phyloP scores from a whole-genome alignment of 1,284 basidiomycete species.

The Heterobasidion parviporum region DNA sequence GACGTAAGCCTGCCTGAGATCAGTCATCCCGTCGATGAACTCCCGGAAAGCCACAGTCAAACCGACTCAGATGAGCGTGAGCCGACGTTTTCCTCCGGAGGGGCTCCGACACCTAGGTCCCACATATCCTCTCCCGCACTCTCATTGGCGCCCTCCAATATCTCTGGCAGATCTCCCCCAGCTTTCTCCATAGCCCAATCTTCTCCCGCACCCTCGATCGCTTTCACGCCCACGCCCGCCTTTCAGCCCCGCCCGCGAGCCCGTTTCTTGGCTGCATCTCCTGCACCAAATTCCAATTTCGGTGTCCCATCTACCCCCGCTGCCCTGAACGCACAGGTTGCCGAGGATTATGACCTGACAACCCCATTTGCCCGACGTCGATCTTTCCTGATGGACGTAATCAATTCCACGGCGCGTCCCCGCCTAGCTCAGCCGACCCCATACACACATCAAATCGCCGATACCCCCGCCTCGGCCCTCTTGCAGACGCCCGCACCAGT shows the following conservation, averaged over 20 bases:
- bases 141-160: not conserved
- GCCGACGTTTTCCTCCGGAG: slow-evolving; percentile 62
- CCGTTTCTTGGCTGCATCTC: slow-evolving; percentile 41
- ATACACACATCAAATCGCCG: slow-evolving; percentile 36
- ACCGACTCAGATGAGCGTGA: slow-evolving; percentile 25
- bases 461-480: slow-evolving; percentile 2
- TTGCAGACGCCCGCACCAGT: not conserved
- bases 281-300: slow-evolving; percentile 13
- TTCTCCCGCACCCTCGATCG: slow-evolving; percentile 22
- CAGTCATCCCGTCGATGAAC: not conserved
- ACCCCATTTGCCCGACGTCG: slow-evolving; percentile 63
- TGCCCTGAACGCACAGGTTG: slow-evolving; percentile 11
- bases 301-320: slow-evolving; percentile 15
- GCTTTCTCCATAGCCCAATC: slow-evolving; percentile 35
- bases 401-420: slow-evolving; percentile 70
- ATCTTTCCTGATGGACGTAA: slow-evolving; percentile 70
- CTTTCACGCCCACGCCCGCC: slow-evolving; percentile 56
- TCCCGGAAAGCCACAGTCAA: not conserved
- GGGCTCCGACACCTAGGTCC: slow-evolving; percentile 13
- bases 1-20: not conserved
- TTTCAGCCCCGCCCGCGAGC: slow-evolving; percentile 50
- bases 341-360: slow-evolving; percentile 23
- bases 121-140: slow-evolving; percentile 3
- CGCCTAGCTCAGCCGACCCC: slow-evolving; percentile 59
- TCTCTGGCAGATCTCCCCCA: slow-evolving; percentile 15